These are phyloP conservation scores for Cystofilobasidium ferigula DNA, from an alignment of 768 basidiomycete genomes.

Conservation along the genomic window DNA sequence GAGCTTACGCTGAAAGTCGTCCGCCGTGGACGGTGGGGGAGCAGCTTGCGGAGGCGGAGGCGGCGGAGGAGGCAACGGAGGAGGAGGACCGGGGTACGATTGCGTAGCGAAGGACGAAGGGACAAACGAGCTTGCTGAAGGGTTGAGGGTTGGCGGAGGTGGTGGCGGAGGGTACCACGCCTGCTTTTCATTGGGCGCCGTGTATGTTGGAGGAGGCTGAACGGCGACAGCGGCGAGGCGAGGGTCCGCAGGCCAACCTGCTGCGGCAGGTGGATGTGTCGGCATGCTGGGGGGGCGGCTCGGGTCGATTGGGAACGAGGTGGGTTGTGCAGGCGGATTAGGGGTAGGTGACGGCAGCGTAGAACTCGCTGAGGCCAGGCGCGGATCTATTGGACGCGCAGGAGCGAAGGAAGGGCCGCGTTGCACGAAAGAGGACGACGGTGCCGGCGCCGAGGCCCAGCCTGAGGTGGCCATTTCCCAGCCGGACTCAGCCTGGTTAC, in stretches of 20 bases:
- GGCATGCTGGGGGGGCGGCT: too few relatives aligned
- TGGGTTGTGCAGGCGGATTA: too few relatives aligned
- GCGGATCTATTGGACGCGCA: slow-evolving; percentile 28
- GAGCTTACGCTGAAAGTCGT: slow-evolving; percentile 14
- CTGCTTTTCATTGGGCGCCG: not conserved
- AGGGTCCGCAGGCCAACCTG: too few relatives aligned
- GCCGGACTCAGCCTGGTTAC: too few relatives aligned
- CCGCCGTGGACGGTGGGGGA: not conserved
- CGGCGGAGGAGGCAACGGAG: not conserved
- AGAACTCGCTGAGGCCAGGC: too few relatives aligned
- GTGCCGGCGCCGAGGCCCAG: too few relatives aligned
- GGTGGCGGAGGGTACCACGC: not conserved
- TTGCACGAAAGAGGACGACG: too few relatives aligned
- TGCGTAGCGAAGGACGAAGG: slow-evolving; percentile 13
- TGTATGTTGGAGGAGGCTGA: not conserved
- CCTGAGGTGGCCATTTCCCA: too few relatives aligned
- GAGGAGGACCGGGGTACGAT: not conserved
- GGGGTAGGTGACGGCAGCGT: too few relatives aligned
- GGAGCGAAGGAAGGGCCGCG: slow-evolving; percentile 21
- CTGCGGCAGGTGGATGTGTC: too few relatives aligned
- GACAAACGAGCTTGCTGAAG: slow-evolving; percentile 27
- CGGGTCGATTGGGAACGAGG: too few relatives aligned
- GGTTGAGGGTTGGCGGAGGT: not conserved
- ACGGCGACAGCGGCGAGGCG: too few relatives aligned
- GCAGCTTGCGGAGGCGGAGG: slow-evolving; percentile 10